Percentiles rank a stretch among this genome's conserved stretches.
Evolutionary conservation across 805 yeast species (phyloP).

Genomic region (Cyberlindnera sargentensis): DNA sequence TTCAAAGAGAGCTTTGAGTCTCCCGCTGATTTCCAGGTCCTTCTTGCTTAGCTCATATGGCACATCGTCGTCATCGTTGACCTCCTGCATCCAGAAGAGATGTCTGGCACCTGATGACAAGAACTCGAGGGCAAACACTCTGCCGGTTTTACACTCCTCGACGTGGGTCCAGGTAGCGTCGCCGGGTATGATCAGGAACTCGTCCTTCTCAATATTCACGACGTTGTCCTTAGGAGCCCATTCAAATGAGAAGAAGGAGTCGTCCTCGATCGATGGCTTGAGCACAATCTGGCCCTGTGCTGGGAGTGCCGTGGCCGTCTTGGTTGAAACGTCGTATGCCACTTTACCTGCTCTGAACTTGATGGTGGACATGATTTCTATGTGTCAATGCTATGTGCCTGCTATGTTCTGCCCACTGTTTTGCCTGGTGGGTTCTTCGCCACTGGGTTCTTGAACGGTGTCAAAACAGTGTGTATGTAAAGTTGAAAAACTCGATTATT

Average conservation of each 20-base stretch:
- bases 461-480: no score
- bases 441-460: no score
- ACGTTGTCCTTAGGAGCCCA: slow-evolving; percentile 64
- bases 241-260: slow-evolving; percentile 57
- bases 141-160: slow-evolving; percentile 63
- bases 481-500: no score
- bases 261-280: slow-evolving; percentile 59
- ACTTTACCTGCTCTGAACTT: slow-evolving; percentile 79
- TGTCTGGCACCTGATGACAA: slow-evolving; percentile 52
- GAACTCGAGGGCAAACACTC: slow-evolving; percentile 66
- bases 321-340: slow-evolving; percentile 50
- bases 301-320: slow-evolving; percentile 62
- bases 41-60: slow-evolving; percentile 48
- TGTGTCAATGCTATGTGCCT: no score
- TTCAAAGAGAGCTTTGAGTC: slow-evolving; percentile 41
- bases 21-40: slow-evolving; percentile 44
- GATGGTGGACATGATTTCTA: slow-evolving; percentile 11
- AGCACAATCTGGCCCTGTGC: slow-evolving; percentile 62
- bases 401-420: no score
- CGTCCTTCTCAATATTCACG: slow-evolving; percentile 44
- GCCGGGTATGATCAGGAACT: slow-evolving; percentile 72
- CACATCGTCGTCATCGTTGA: slow-evolving; percentile 56
- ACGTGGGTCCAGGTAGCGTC: slow-evolving; percentile 76
- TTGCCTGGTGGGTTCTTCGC: no score
- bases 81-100: slow-evolving; percentile 69